Conservation (phyloP, 2,329 filamentous ascomycete genomes). For the Didymella segeticola region DNA sequence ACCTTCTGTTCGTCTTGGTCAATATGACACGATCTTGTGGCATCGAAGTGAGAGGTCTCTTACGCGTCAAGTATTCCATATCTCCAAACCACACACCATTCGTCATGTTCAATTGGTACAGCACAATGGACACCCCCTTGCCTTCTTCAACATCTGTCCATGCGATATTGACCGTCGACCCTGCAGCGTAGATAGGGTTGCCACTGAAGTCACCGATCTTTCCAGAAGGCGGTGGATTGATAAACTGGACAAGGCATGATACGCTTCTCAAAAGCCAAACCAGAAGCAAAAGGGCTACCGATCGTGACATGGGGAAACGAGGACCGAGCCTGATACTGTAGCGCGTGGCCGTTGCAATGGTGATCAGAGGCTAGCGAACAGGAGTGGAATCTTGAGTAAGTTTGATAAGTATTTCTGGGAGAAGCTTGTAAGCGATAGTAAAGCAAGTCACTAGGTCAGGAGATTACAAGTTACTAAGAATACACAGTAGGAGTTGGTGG, state of each 20-base stretch:
- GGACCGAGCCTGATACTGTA: background rate
- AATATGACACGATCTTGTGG: background rate
- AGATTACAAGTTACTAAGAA: too few relatives aligned
- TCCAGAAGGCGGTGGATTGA: background rate
- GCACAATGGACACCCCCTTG: slow-evolving; percentile 6
- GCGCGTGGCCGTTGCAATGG: too few relatives aligned
- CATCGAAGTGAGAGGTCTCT: background rate
- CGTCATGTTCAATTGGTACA: slow-evolving; percentile 16
- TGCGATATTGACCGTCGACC: slow-evolving; percentile 3
- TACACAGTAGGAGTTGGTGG: too few relatives aligned
- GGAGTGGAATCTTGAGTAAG: too few relatives aligned
- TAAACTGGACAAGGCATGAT: background rate
- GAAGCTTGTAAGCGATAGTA: too few relatives aligned
- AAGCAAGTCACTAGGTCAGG: too few relatives aligned
- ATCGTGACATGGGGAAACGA: background rate
- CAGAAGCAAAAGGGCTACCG: background rate
- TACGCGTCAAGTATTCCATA: slow-evolving; percentile 14
- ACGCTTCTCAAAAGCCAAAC: background rate
- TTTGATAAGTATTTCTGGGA: too few relatives aligned
- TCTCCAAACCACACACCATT: background rate
- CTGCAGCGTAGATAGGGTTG: slow-evolving; percentile 8
- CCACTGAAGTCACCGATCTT: background rate
- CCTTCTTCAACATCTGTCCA: slow-evolving; percentile 9
- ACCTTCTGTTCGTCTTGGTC: too few relatives aligned
- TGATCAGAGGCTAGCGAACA: too few relatives aligned